Evolutionary conservation across 2,329 filamentous ascomycete species (phyloP), one percentile per base, ranked within the genome.

Genomic region (Cryphonectria japonica): DNA sequence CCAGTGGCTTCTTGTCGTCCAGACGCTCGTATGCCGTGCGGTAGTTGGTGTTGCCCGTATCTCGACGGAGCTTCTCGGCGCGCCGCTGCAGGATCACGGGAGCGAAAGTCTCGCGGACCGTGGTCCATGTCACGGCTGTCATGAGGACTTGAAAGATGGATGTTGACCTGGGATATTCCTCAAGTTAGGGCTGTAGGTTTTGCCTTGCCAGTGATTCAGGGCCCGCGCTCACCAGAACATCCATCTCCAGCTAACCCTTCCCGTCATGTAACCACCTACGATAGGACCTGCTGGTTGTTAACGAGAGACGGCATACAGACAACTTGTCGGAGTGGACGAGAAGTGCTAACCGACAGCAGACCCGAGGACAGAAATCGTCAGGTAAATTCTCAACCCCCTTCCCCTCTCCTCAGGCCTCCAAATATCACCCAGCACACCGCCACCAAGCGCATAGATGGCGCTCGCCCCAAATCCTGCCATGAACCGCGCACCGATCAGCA

Each of bases 401-500:
- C 85, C 85, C n/a, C 85, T 78, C 71, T 85, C 77, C 67, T 86
- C 82, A 0, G 83, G 79, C 0, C 76, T 75, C 81, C 82, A 87
- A 5, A 85, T 77, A 72, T 87, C 85, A 0, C 81, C 80, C 0
- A 87, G 75, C 7, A 85, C 84, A 7, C 84, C 84, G 9, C 81
- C 82, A 4, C 82, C 83, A 29, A 87, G 79, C 0, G 83, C 78
- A 54, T 85, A 84, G 0, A 84, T 80, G 3, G 82, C 79, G 59
- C 82, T 83, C 0, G 83, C 85, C 0, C 85, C 85, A 26, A 87
- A 79, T 0, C 85, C 85, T 3, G 84, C 80, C 0, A 87, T 73
- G 54, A 87, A 83, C 0, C 85, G 79, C 19, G 82, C 79, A 0
- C 79, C 81, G 14, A 87, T 83, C 3, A 87, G 75, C 14, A 81